Evolutionary conservation across 1,284 basidiomycete species (phyloP), one percentile per base, ranked within the genome.

Genomic region (Ustilago trichophora): DNA sequence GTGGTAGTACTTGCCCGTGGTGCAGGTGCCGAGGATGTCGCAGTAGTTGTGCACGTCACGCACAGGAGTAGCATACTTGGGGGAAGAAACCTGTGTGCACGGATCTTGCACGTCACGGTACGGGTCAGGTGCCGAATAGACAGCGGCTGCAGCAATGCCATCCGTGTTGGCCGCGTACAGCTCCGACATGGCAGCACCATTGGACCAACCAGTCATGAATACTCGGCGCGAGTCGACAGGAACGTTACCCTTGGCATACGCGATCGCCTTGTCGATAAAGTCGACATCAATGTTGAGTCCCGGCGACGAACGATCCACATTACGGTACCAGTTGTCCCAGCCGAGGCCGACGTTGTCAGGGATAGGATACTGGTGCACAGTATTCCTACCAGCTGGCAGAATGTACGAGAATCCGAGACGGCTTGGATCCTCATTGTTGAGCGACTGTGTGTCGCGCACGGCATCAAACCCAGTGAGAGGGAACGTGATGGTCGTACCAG

Each of bases 291-390:
- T 37, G 31, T 64, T 64, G 35, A 64, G 42, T 16, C 24, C 36
- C 12, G 48, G 32, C n/a, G 60, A 64, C 3, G 36, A 42, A n/a
- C 60, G 60, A 19, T 64, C 60, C 9, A 58, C 15, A 42, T 64
- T 64, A 36, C 60, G 51, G 36, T 58, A 58, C 60, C 60, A 64
- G 27, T 64, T 57, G 51, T 64, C 60, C 60, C 60, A 58, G 18
- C 60, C 60, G 16, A 55, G 27, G 3, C 51, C 52, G 1, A n/a
- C 16, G 41, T 64, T 38, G 47, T 64, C 60, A 0, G 60, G 60
- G 16, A 47, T 13, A 4, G 60, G 47, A 27, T 64, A 64, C 36
- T 52, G 19, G 42, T 64, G 60, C 19, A 24, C 38, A 1, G 60
- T 58, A 41, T 64, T 64, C 9, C 60, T 26, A 10, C 60, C 60